phyloP scores from a whole-genome alignment of 1,139 yeast species.

The Taphrina deformans region DNA sequence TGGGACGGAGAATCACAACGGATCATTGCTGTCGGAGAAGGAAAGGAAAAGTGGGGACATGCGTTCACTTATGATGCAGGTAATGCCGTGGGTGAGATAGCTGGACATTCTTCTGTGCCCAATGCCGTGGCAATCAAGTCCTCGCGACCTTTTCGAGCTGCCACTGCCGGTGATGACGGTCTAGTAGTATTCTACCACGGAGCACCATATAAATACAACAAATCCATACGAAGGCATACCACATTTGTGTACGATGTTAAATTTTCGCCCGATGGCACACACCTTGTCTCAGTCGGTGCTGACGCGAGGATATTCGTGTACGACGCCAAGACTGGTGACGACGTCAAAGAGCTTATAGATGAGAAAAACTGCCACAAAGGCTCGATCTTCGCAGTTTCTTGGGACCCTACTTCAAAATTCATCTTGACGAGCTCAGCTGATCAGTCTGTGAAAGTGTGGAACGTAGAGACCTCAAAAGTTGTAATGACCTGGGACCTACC shows the following conservation, averaged over 20 bases:
- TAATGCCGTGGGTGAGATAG: conserved; percentile 89
- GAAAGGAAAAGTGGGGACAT: conserved; percentile 87
- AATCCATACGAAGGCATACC: conserved; percentile 69
- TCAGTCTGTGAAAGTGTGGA: conserved; percentile 66
- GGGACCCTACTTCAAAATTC: conserved; percentile 63
- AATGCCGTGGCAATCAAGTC: conserved; percentile 84
- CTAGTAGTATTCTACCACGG: conserved; percentile 83
- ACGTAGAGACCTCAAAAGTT: conserved; percentile 38
- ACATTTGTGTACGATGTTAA: conserved; percentile 79
- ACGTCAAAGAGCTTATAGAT: conserved; percentile 53
- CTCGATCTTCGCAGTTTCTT: conserved; percentile 74
- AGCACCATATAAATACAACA: conserved; percentile 86
- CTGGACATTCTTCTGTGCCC: conserved; percentile 85
- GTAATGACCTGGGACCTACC: conserved; percentile 43
- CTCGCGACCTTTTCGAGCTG: conserved; percentile 90
- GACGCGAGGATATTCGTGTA: conserved; percentile 76
- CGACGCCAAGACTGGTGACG: conserved; percentile 87
- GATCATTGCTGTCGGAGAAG: conserved; percentile 91
- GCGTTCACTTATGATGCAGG: conserved; percentile 94
- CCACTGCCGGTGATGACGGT: conserved; percentile 86
- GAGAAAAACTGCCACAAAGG: conserved; percentile 59
- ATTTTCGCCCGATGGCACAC: conserved; percentile 70
- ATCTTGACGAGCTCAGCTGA: conserved; percentile 81
- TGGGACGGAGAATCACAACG: conserved; percentile 92
- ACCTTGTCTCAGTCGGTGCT: conserved; percentile 78